Evolutionary conservation across 305 asterid genomes (phyloP).

Genomic region (Fraxinus angustifolia): DNA sequence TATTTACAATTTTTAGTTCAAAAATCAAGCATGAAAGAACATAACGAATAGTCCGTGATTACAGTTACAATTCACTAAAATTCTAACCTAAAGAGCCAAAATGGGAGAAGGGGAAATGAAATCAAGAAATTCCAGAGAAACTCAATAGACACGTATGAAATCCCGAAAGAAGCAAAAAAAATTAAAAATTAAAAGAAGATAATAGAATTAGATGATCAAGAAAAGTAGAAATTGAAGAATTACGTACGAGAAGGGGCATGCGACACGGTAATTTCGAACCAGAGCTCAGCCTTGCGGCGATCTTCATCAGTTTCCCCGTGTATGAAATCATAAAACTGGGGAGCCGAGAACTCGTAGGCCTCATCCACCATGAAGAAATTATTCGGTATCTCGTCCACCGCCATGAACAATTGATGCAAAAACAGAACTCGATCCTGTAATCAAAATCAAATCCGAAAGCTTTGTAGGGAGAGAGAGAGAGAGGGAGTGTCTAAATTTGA

Average conservation of each 20-base stretch:
- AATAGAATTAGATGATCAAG: not conserved
- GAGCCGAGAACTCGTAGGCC: conserved; percentile 76
- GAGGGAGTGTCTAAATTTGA: conserved; percentile 3
- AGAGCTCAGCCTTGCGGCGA: conserved; percentile 59
- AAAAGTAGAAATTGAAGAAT: not conserved
- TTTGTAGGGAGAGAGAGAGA: conserved; percentile 1
- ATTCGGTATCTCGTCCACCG: conserved; percentile 41
- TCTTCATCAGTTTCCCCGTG: conserved; percentile 58
- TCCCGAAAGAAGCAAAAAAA: not conserved
- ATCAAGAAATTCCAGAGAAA: not conserved
- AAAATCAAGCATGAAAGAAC: not conserved
- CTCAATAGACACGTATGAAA: not conserved
- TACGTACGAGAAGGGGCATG: conserved; percentile 88
- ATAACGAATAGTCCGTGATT: not conserved
- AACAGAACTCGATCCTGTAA: not conserved
- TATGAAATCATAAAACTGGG: conserved; percentile 59
- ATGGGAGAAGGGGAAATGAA: not conserved
- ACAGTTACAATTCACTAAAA: not conserved
- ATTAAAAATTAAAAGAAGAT: not conserved
- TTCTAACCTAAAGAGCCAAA: not conserved
- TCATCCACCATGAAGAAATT: conserved; percentile 45
- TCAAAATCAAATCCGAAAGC: not conserved
- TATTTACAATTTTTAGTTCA: not conserved
- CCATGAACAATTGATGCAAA: conserved; percentile 24
- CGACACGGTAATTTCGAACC: conserved; percentile 56